Percentiles rank a stretch among this genome's conserved stretches.
phyloP scores from a whole-genome alignment of 176 grass and related monocot species.

The Zizania latifolia region DNA sequence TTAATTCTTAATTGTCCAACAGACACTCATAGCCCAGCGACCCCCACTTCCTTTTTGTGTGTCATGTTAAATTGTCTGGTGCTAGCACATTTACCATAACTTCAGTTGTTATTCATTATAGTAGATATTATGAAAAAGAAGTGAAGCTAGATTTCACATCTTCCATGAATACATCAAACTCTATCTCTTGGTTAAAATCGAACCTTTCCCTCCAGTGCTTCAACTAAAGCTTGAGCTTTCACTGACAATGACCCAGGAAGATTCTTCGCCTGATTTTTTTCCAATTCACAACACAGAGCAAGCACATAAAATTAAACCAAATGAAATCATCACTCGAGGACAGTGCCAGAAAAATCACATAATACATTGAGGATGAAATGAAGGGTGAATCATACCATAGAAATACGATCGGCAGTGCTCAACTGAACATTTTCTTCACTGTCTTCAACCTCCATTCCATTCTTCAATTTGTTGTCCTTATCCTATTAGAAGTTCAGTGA shows the following conservation, averaged over 20 bases:
- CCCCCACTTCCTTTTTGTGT: neutral
- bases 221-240: constrained; percentile 65
- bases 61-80: constrained; percentile 1
- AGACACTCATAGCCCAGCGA: neutral
- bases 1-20: constrained; percentile 7
- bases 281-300: constrained; percentile 11
- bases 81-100: constrained; percentile 4
- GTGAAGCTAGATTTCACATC: constrained; percentile 23
- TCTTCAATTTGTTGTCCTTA: constrained; percentile 87
- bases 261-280: constrained; percentile 61
- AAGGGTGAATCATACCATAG: constrained; percentile 47
- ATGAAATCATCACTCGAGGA: constrained; percentile 19
- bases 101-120: neutral
- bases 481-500: constrained; percentile 37
- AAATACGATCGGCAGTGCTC: constrained; percentile 61
- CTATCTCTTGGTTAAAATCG: constrained; percentile 27
- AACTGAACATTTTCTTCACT: constrained; percentile 41
- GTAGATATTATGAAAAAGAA: neutral
- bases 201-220: constrained; percentile 93
- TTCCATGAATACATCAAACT: no score
- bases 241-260: constrained; percentile 56
- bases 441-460: constrained; percentile 71
- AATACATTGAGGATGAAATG: neutral
- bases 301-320: constrained; percentile 17
- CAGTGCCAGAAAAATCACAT: neutral